Evolutionary conservation across 495 filamentous ascomycete species (phyloP).

Genomic region (Hypoxylon trugodes): DNA sequence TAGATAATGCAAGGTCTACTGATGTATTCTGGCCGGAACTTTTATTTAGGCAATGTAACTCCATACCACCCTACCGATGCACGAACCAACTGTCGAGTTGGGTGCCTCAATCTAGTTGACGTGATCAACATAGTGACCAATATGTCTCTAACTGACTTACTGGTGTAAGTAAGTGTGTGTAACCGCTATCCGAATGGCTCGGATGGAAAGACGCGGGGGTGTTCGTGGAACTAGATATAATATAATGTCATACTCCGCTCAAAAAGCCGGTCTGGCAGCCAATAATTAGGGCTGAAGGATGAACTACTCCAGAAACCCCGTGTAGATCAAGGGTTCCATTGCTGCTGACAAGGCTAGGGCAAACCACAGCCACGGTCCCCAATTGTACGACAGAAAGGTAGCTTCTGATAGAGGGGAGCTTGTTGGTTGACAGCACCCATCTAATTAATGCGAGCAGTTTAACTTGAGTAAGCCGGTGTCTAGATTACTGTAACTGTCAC

Average conservation of each 20-base stretch:
- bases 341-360: slow-evolving; percentile 26
- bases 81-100: background rate
- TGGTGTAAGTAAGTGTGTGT: background rate
- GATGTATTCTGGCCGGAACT: slow-evolving; percentile 4
- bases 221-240: slow-evolving; percentile 5
- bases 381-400: slow-evolving; percentile 11
- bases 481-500: slow-evolving; percentile 38
- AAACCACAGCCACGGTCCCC: slow-evolving; percentile 28
- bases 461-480: slow-evolving; percentile 37
- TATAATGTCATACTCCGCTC: slow-evolving; percentile 4
- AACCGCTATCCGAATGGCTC: slow-evolving; percentile 2
- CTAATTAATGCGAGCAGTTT: slow-evolving; percentile 29
- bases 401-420: slow-evolving; percentile 13
- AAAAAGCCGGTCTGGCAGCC: background rate
- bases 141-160: background rate
- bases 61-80: background rate
- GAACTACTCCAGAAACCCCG: slow-evolving; percentile 6
- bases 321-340: slow-evolving; percentile 16
- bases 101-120: background rate
- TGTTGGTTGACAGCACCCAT: slow-evolving; percentile 26
- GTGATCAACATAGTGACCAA: background rate
- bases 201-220: slow-evolving; percentile 12
- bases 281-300: slow-evolving; percentile 3
- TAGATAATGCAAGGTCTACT: slow-evolving; percentile 21
- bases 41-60: slow-evolving; percentile 16